These are phyloP conservation scores for Mucor lusitanicus DNA, from an alignment of 371 early-diverging fungal genomes.

Conservation along the genomic window DNA sequence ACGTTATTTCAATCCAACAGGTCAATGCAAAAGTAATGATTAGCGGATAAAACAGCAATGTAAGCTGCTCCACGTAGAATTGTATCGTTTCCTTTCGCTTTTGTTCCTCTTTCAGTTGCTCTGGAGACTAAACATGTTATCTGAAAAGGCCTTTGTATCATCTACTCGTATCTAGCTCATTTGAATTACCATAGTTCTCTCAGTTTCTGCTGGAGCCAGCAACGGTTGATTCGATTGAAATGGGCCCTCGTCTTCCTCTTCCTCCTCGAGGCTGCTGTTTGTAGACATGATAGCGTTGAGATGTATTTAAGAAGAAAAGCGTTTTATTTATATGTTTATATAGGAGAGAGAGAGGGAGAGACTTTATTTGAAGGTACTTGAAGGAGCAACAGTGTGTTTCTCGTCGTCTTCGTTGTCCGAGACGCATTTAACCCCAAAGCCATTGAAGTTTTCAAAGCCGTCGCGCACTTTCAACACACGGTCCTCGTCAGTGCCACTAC, in stretches of 20 bases:
- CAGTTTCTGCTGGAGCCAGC: background rate
- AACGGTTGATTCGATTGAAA: background rate
- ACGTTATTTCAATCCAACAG: slow-evolving; percentile 21
- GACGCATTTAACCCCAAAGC: slow-evolving; percentile 21
- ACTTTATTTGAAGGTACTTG: background rate
- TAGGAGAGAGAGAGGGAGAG: background rate
- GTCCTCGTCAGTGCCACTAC: background rate
- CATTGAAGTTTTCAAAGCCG: slow-evolving; percentile 21
- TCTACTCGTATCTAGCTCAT: background rate
- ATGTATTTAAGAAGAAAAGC: background rate
- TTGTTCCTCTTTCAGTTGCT: background rate
- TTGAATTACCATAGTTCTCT: background rate
- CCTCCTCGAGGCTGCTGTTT: background rate
- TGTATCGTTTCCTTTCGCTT: slow-evolving; percentile 10
- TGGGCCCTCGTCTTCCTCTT: background rate
- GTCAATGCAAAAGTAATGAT: slow-evolving; percentile 20
- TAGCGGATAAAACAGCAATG: slow-evolving; percentile 24
- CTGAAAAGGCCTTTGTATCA: background rate
- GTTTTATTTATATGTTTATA: background rate
- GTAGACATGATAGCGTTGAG: background rate
- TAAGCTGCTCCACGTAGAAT: slow-evolving; percentile 24
- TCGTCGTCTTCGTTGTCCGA: background rate
- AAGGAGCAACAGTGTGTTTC: background rate
- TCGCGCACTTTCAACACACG: slow-evolving; percentile 7
- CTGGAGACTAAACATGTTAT: background rate